Base-by-base conservation (phyloP, 2,329 filamentous ascomycete species). In the Colletotrichum lindemuthianum region DNA sequence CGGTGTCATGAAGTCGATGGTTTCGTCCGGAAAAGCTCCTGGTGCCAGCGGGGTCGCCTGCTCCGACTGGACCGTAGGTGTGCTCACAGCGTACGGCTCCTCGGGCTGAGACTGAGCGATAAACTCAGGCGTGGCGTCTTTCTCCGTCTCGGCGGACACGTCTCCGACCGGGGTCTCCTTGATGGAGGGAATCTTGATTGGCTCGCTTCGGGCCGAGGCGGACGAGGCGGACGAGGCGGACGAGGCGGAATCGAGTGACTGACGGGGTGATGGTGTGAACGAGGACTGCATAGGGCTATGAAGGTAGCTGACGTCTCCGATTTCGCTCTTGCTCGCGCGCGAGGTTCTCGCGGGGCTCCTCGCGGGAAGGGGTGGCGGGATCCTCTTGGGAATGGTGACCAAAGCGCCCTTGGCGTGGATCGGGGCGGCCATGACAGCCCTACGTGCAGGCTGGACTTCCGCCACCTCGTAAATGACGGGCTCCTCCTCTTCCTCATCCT, bases 381-480 rank as follows among this genome's bases (percentile, higher is more conserved):
- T 78, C 40, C 93, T 86, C 78, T 95, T 96, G 11, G 92, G 88
- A 63, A 97, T 97, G 49, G 88, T 93, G 34, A 97, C 92, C 54
- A 97, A 82, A 54, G 90, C 90, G 32, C 93, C 92, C 72, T 92
- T 90, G 43, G 88, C 90, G 36, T 86, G 84, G 60, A 93, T 88
- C 59, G 88, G 84, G 2, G 90, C 88, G 2, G 86, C 84, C 51
- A 88, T 80, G 47, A 86, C 82, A 44, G 87, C 85, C 56, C 88
- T 85, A 7, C 84, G 82, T 44, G 87, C 79, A 13, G 84, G 84
- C 66, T 87, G 83, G 16, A 84, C 81, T 13, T 86, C 81, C 5
- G 84, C 87, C 56, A 92, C 85, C 70, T 92, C 89, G 65, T 89
- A 91, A 36, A 93, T 85, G 39, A 92, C 81, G 2, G 89, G 85